Evolutionary conservation across 768 basidiomycete genomes (phyloP).

Genomic region (Tulasnella sp.): DNA sequence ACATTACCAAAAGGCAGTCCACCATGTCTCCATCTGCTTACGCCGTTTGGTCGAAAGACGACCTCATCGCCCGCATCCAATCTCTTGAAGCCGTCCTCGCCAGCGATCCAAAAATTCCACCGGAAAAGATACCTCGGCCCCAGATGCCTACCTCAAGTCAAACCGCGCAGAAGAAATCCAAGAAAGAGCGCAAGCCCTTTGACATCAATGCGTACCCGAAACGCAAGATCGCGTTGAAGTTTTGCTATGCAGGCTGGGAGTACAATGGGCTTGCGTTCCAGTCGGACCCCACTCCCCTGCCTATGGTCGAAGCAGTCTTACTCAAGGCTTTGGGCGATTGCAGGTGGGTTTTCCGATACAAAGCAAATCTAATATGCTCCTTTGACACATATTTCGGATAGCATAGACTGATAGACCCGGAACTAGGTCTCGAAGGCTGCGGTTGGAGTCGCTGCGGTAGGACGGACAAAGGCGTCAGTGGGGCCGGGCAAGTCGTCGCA

Average conservation of each 20-base stretch:
- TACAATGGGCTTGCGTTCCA: slow-evolving; percentile 91
- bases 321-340: slow-evolving; percentile 65
- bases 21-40: slow-evolving; percentile 37
- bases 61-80: slow-evolving; percentile 61
- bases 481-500: slow-evolving; percentile 87
- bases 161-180: slow-evolving; percentile 28
- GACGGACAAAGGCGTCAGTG: slow-evolving; percentile 93
- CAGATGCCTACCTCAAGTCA: not conserved
- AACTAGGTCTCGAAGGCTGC: slow-evolving; percentile 74
- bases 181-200: slow-evolving; percentile 43
- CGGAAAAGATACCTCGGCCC: slow-evolving; percentile 32
- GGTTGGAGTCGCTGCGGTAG: slow-evolving; percentile 89
- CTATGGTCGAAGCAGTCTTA: slow-evolving; percentile 87
- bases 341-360: not conserved
- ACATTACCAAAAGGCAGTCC: not conserved
- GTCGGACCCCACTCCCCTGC: slow-evolving; percentile 59
- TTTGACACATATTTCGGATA: slow-evolving; percentile 31
- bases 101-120: slow-evolving; percentile 20
- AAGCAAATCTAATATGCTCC: too few species aligned
- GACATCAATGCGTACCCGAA: slow-evolving; percentile 63
- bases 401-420: slow-evolving; percentile 69
- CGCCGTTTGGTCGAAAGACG: slow-evolving; percentile 58
- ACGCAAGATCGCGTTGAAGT: slow-evolving; percentile 90
- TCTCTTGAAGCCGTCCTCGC: slow-evolving; percentile 47
- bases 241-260: slow-evolving; percentile 88